Conservation (phyloP, 1,284 basidiomycete species). For the Cutaneotrichosporon spelunceum region DNA sequence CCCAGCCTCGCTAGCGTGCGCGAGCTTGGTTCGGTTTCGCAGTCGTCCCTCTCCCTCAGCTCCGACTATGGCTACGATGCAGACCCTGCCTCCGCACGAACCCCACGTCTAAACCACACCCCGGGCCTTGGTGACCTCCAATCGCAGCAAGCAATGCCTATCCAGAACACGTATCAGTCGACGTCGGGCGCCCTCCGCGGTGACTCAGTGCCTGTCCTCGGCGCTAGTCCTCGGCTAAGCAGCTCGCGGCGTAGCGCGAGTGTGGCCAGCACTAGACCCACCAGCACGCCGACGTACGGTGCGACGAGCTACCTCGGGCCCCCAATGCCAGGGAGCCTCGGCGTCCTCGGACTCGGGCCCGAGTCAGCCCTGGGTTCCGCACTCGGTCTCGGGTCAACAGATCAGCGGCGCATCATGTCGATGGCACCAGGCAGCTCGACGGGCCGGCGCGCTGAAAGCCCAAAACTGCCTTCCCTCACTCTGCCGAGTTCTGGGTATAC, state of each 20-base stretch:
- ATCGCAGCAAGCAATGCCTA: constrained; percentile 12
- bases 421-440: constrained; percentile 2
- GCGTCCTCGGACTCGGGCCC: constrained; percentile 4
- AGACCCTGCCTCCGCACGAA: constrained; percentile 11
- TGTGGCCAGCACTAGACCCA: constrained; percentile 8
- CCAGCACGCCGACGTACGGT: constrained; percentile 5
- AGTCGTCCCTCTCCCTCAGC: constrained; percentile 15
- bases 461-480: background rate
- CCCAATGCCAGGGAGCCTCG: constrained; percentile 1
- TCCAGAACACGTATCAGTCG: constrained; percentile 12
- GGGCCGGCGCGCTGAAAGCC: constrained; percentile 4
- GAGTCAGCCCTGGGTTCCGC: constrained; percentile 9
- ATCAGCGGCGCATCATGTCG: constrained; percentile 17
- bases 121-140: constrained; percentile 14
- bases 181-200: constrained; percentile 5
- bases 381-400: constrained; percentile 5
- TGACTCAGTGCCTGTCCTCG: background rate
- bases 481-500: constrained; percentile 2
- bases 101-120: constrained; percentile 10
- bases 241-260: constrained; percentile 17
- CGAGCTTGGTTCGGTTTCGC: constrained; percentile 15
- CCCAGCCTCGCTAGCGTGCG: constrained; percentile 19
- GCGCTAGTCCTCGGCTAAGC: constrained; percentile 10
- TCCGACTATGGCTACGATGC: constrained; percentile 16
- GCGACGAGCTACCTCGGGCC: constrained; percentile 7